Evolutionary conservation across 768 basidiomycete genomes (phyloP), one percentile per base, ranked within the genome.

Genomic region (Mycena sanguinolenta): DNA sequence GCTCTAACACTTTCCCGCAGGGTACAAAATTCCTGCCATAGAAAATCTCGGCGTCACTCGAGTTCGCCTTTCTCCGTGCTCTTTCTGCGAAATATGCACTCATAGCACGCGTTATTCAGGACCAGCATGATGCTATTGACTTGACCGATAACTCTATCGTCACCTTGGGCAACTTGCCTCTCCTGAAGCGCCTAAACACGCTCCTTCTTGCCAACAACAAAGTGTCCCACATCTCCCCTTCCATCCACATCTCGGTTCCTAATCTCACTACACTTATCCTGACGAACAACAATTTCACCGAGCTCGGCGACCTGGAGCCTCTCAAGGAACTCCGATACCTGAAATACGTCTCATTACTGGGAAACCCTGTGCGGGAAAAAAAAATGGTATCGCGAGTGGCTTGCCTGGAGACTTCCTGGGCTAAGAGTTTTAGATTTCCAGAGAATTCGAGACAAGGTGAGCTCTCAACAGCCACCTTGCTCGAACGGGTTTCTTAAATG

Each of bases 331-430:
- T 95, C 64, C 90, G 85, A 78, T 84, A 87, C 42, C 89, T 97
- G 74, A 89, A 91, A 78, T 95, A 91, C 77, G 80, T 97, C 59
- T 90, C 90, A 42, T 82, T 97, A 73, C 75, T 94, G 72, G 95
- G 94, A 27, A 94, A 94, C 75, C 95, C 96, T 64, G 94, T 96
- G 36, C 84, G 87, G 79, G 93, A 96, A 84, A 94, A 93, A n/a
- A 87, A 95, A 95, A 89, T 95, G 93, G 90, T 97, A 97, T 85
- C 93, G 95, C 85, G 94, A 95, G 85, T 97, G 95, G 95, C 89
- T 96, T 86, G 90, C 94, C 75, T 95, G 90, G 90, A 90, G 91
- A 84, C 86, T 95, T 86, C 90, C 92, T 81, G 87, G 88, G 78
- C 88, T 97, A 78, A 91, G 96, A 88, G 93, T 95, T 83, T 87